Base-by-base conservation (phyloP, 2,329 filamentous ascomycete species). In the Sporothrix brunneoviolacea region DNA sequence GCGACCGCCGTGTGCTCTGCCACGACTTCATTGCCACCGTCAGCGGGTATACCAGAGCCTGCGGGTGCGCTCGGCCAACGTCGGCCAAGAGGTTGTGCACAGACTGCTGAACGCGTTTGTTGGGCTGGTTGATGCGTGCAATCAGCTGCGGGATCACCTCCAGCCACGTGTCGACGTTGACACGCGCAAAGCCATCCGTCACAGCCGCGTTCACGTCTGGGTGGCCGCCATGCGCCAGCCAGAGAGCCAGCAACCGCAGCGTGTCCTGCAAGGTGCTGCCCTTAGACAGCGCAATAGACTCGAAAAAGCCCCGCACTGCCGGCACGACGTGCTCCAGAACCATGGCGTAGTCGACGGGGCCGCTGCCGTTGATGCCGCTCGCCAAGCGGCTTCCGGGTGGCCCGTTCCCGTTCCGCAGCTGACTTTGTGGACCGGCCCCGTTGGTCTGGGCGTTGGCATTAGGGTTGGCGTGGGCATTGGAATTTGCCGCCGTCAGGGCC, bases 71-170 rank as follows among this genome's bases (percentile, higher is more conserved):
- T 56, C 93, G 84, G 50, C 94, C 94, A 36, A 99, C 88, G 65
- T 98, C 91, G 2, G 87, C 85, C 32, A 99, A 77, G 4, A 99
- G 74, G 52, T 93, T 89, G 65, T 98, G 93, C 45, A 98, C 91
- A 0, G 91, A 88, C 58, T 87, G 83, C 57, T 95, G 84, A 9
- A 98, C 91, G 21, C 88, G 80, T 57, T 82, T 79, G 66, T 96
- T 96, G 15, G 91, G 89, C 65, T 97, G 93, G 63, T 95, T 98
- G 71, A 99, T 97, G 53, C 93, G 83, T 28, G 93, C 93, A 66
- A 99, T 95, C 42, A 99, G 76, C 64, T 99, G 93, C 30, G 93
- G 93, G 57, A 97, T 96, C 46, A 98, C 94, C 63, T 97, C 91
- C 16, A 99, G 80, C 94, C 93, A 99, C 1, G 91, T 97, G 67